Conservation (phyloP, 208 protist genomes). For the Wallacemonas collosoma region DNA sequence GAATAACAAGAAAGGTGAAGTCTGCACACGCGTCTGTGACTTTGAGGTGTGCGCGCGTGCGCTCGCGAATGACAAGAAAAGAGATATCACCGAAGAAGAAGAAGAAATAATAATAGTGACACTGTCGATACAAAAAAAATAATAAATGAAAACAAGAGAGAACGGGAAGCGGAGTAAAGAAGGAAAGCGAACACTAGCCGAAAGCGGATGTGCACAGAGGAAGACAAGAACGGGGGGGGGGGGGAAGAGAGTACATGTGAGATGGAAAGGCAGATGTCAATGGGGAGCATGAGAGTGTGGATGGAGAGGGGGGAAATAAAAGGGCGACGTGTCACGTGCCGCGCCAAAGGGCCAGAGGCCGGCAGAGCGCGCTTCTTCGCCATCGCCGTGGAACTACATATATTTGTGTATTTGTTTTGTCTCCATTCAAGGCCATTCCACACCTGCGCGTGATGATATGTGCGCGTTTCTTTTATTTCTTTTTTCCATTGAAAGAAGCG, state of each 20-base stretch:
- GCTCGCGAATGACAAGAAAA: not conserved
- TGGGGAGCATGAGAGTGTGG: not conserved
- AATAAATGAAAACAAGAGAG: conserved; percentile 14
- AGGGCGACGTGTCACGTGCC: too few relatives aligned
- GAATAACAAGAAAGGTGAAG: conserved; percentile 10
- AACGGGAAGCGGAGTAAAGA: not conserved
- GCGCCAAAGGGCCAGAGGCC: too few relatives aligned
- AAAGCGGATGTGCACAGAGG: not conserved
- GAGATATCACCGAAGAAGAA: not conserved
- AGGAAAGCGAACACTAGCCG: not conserved
- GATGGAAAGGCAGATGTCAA: not conserved
- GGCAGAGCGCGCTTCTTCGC: too few relatives aligned
- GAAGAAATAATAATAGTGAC: not conserved
- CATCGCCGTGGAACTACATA: not conserved
- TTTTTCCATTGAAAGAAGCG: not conserved
- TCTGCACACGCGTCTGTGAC: not conserved
- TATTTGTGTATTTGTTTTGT: not conserved
- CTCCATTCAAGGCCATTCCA: not conserved
- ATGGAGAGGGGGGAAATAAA: too few relatives aligned
- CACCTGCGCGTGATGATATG: not conserved
- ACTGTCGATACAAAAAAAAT: not conserved
- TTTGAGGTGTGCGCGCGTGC: not conserved
- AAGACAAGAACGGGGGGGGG: not conserved
- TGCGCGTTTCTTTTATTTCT: not conserved
- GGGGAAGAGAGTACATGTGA: not conserved